phyloP scores from a whole-genome alignment of 768 basidiomycete species.

The Boletus reticuloceps region DNA sequence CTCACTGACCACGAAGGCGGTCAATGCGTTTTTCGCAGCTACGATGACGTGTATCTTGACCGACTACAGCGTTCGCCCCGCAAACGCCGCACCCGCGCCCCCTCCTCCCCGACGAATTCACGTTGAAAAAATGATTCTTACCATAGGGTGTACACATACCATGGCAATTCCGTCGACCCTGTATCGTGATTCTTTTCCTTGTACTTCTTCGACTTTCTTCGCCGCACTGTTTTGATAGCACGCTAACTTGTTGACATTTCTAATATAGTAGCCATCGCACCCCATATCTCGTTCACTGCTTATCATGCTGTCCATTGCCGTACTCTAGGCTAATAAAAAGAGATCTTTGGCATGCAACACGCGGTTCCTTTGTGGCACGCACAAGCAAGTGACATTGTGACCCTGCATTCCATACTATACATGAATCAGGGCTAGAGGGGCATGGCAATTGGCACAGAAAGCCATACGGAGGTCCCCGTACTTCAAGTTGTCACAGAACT shows the following conservation, averaged over 20 bases:
- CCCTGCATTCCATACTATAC: neutral
- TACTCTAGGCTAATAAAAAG: conserved; percentile 6
- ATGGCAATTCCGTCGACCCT: conserved; percentile 1
- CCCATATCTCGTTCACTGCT: conserved; percentile 2
- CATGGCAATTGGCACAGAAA: neutral
- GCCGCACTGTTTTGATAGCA: conserved; percentile 15
- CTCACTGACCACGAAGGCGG: conserved; percentile 51
- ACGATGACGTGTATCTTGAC: conserved; percentile 58
- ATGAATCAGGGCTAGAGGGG: conserved; percentile 2
- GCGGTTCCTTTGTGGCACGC: neutral
- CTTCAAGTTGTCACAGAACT: neutral
- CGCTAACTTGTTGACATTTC: conserved; percentile 1
- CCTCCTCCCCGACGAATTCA: conserved; percentile 22
- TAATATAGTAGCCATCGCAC: conserved; percentile 7
- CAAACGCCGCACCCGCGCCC: conserved; percentile 29
- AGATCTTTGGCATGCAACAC: neutral
- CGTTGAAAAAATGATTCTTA: conserved; percentile 10
- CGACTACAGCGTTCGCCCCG: conserved; percentile 41
- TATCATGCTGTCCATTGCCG: conserved; percentile 5
- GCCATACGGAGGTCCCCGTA: neutral
- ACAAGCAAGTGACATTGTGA: neutral
- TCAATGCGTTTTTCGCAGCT: conserved; percentile 52
- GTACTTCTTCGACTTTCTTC: neutral
- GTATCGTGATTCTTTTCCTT: conserved; percentile 5
- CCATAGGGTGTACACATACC: conserved; percentile 13